Base-by-base conservation (phyloP, 75 land plant genomes). In the Pseudotsuga menziesii region DNA sequence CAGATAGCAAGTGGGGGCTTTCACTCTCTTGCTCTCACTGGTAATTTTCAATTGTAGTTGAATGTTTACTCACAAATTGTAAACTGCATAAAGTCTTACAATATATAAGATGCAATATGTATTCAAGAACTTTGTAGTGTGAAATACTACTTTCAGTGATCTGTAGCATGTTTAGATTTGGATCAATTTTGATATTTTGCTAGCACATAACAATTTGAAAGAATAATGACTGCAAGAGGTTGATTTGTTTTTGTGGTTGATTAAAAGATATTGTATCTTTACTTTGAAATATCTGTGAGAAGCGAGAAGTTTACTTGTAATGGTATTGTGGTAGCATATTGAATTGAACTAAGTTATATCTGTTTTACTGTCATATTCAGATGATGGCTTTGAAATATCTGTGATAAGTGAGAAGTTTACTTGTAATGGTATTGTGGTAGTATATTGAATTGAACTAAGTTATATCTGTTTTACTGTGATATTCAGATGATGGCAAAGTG, bases 1-100 rank as follows among this genome's bases (percentile, higher is more conserved):
- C 99, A 96, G 78, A 88, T 96, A 78, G 89, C 95, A 54, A 78
- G 91, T 81, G 99, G 99, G 22, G 99, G 99, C 61, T 96, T 85
- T 80, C 99, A 96, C 62, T 80, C 93, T 32, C 91, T 91, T 77
- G 95, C 94, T 27, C 71, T 96, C 74, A 94, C 93, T 60, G 94
- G 99, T 96, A 85, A 29, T 57, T 32, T 59, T 52, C 55, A n/a
- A 5, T 36, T 75, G 17, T 48, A 41, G 12, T 48, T 76, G 8
- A 73, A 11, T 67, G 36, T 29, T 36, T 44, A 2, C 39, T 22
- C 3, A 19, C 22, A 67, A 35, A 6, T 2, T 19, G 48, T 67
- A 67, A 39, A 39, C 36, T 39, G 12, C n/a, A 36, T 20, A 7
- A 36, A 67, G 5, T 11, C 44, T 67, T 5, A 20, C 41, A n/a